Evolutionary conservation across 257 asterid species (phyloP), one percentile per base, ranked within the genome.

Genomic region (Lavandula angustifolia): DNA sequence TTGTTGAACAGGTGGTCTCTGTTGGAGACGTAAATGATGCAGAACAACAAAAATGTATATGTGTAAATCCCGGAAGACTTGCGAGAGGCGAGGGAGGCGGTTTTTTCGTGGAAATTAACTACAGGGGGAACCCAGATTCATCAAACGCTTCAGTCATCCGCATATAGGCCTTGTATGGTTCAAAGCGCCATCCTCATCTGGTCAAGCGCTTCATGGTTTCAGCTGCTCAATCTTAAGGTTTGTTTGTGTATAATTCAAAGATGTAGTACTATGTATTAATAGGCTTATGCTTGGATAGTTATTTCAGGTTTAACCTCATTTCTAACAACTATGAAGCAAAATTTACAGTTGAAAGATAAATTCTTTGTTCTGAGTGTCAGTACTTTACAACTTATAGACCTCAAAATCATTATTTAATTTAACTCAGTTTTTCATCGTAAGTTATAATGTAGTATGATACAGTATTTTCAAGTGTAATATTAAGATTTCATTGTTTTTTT

Each of bases 41-140:
- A 59, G 95, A 82, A 67, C 68, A 75, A 69, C 60, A 54, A 14
- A 82, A 87, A 76, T 94, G 92, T 80, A 86, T 94, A 44, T 87
- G 96, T 63, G 78, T 87, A 10, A 94, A 90, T 76, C 97, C 99
- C n/a, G 95, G 96, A 46, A 80, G 94, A 77, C 85, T 94, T 38
- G 89, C 97, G 48, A 78, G 95, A 76, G 99, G 99, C 4, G 97
- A 86, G 79, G 97, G 99, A 48, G 97, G 96, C n/a, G 99, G 97
- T 60, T 94, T 80, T 80, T 92, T 94, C 43, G 94, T 81, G 32
- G 97, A 87, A 82, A 81, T 94, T 53, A 84, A 86, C 78, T 87
- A 85, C 73, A 78, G 72, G 4, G 86, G 72, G 44, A 78, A 67
- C 44, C 80, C 91, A 10, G 95, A 90, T 47, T 76, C 78, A 38